phyloP scores from a whole-genome alignment of 2,329 filamentous ascomycete species.

The Fusarium circinatum region DNA sequence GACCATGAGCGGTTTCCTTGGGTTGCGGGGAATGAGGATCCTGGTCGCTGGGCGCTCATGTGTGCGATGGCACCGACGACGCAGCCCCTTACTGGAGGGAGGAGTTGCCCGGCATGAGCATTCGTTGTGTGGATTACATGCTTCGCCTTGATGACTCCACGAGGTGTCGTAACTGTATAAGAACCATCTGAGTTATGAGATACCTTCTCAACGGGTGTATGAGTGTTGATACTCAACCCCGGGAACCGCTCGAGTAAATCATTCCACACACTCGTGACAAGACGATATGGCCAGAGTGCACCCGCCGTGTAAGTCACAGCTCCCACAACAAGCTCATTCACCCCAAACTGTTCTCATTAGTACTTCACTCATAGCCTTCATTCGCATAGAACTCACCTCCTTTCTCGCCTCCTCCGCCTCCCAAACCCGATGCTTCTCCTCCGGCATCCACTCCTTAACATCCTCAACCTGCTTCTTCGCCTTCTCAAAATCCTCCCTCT shows the following conservation, averaged over 20 bases:
- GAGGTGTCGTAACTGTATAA: constrained; percentile 57
- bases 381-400: constrained; percentile 33
- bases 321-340: constrained; percentile 51
- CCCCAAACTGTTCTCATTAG: constrained; percentile 48
- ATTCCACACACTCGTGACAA: constrained; percentile 59
- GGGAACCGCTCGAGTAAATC: constrained; percentile 51
- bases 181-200: constrained; percentile 16
- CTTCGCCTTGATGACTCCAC: constrained; percentile 56
- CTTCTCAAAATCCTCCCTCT: constrained; percentile 49
- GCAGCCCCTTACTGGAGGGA: constrained; percentile 59
- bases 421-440: constrained; percentile 51
- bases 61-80: constrained; percentile 58
- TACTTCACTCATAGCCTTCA: neutral
- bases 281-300: constrained; percentile 62
- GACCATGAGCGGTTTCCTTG: constrained; percentile 60
- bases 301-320: constrained; percentile 59
- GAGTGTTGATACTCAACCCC: constrained; percentile 51
- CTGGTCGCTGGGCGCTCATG: constrained; percentile 62
- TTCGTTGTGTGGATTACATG: constrained; percentile 70
- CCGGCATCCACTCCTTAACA: constrained; percentile 53
- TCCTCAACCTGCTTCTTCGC: constrained; percentile 48
- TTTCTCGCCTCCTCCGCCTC: constrained; percentile 47
- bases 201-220: constrained; percentile 51
- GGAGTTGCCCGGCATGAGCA: constrained; percentile 60
- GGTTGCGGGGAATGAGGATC: constrained; percentile 44